These are phyloP conservation scores for Euphorbia celastroides DNA, from an alignment of 441 rosid genomes.

Conservation along the genomic window DNA sequence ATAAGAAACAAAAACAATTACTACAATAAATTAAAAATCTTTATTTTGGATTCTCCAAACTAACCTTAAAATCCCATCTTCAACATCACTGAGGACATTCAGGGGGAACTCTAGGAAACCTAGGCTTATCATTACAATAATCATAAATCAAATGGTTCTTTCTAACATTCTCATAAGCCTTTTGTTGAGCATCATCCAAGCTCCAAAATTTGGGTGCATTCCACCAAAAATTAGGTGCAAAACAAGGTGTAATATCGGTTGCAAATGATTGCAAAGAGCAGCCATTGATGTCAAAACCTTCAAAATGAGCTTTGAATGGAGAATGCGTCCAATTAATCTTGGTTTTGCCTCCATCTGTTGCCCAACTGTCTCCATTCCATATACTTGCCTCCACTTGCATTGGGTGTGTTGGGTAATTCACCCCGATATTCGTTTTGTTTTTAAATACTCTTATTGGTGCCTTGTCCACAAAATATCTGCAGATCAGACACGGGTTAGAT, in stretches of 20 bases:
- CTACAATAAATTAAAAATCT: neutral
- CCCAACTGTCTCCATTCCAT: conserved; percentile 75
- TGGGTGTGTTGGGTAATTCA: conserved; percentile 41
- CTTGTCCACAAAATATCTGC: conserved; percentile 47
- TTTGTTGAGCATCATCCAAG: neutral
- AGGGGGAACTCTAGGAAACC: neutral
- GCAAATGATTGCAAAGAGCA: conserved; percentile 21
- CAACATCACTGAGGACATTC: neutral
- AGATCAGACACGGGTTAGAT: neutral
- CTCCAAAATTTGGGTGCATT: neutral
- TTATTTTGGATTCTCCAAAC: neutral
- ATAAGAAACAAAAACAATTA: neutral
- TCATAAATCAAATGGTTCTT: neutral
- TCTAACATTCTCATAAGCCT: neutral
- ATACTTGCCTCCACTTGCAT: conserved; percentile 54
- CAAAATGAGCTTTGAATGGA: conserved; percentile 53
- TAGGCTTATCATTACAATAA: neutral
- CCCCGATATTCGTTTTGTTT: conserved; percentile 36
- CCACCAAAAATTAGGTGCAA: neutral
- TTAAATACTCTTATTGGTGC: conserved; percentile 64
- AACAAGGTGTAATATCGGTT: neutral
- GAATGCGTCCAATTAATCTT: conserved; percentile 54
- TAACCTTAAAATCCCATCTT: neutral
- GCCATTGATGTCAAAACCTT: conserved; percentile 41
- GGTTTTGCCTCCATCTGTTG: conserved; percentile 58